Evolutionary conservation across 78 protist genomes (phyloP).

Genomic region (Creolimax fragrantissima): DNA sequence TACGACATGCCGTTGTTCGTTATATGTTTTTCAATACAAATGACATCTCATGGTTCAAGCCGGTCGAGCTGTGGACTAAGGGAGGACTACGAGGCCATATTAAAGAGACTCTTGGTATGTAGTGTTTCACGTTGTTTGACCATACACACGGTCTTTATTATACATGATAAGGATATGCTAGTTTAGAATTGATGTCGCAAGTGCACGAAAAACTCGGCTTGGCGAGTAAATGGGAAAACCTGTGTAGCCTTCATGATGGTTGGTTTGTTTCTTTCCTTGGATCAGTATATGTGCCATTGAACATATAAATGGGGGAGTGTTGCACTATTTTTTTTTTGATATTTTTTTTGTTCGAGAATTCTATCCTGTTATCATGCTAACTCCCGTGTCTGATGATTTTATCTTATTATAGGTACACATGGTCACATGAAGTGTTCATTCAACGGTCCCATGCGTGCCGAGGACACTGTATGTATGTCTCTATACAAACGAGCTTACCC

Average conservation of each 20-base stretch:
- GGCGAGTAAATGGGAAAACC: no score
- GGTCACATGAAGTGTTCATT: conserved; percentile 85
- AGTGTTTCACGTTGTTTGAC: background rate
- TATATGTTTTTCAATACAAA: conserved; percentile 87
- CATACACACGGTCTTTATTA: background rate
- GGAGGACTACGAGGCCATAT: conserved; percentile 89
- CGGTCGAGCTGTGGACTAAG: conserved; percentile 89
- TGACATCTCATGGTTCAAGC: conserved; percentile 90
- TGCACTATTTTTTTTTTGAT: no score
- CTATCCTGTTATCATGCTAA: no score
- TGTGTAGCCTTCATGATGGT: no score
- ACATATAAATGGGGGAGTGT: no score
- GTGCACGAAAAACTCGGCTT: no score
- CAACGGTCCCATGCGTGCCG: conserved; percentile 54
- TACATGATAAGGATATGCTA: no score
- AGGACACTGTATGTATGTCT: conserved; percentile 89
- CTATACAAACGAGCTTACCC: conserved; percentile 97
- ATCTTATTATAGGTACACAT: conserved; percentile 71
- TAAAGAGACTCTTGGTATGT: conserved; percentile 69
- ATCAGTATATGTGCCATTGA: no score
- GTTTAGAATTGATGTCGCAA: no score
- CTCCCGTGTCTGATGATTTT: no score
- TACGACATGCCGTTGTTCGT: conserved; percentile 64
- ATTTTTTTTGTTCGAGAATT: no score
- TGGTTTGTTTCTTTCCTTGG: no score